These are phyloP conservation scores for Chlamydomonas sp. DNA, from an alignment of 139 green algal species.

Conservation along the genomic window DNA sequence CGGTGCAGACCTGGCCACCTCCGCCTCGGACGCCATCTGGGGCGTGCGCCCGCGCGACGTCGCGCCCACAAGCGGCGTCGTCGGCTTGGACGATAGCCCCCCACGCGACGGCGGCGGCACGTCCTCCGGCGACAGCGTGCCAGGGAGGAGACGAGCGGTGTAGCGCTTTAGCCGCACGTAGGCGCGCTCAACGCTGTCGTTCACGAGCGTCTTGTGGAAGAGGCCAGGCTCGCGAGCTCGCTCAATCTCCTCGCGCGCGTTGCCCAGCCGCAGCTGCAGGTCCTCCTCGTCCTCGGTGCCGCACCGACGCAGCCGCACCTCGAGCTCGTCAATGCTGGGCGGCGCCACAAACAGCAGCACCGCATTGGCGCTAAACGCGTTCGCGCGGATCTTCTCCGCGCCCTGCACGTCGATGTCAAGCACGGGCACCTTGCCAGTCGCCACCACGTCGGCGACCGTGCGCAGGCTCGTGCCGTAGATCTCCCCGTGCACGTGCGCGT, in stretches of 20 bases:
- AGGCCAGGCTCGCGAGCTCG: conserved; percentile 46
- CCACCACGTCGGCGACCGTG: conserved; percentile 49
- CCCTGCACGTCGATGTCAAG: conserved; percentile 83
- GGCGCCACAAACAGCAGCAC: conserved; percentile 78
- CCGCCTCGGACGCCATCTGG: too few species aligned
- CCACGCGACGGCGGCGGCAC: neutral
- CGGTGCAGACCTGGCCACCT: too few species aligned
- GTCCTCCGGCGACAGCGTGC: conserved; percentile 1
- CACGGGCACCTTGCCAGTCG: conserved; percentile 51
- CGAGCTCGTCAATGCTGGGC: conserved; percentile 62
- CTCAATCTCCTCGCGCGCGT: conserved; percentile 56
- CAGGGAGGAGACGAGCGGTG: neutral
- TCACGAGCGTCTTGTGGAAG: conserved; percentile 69
- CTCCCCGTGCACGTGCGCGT: conserved; percentile 79
- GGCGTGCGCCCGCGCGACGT: too few species aligned
- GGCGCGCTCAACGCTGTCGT: conserved; percentile 58
- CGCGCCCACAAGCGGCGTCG: neutral
- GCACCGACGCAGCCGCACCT: conserved; percentile 60
- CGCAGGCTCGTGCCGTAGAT: conserved; percentile 71
- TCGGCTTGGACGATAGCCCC: neutral
- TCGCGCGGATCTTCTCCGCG: conserved; percentile 35
- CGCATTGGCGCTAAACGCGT: conserved; percentile 29
- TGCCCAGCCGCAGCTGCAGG: conserved; percentile 53
- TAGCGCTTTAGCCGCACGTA: conserved; percentile 29
- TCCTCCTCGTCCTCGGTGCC: conserved; percentile 75